These are phyloP conservation scores for Fragilaria crotonensis DNA, from an alignment of 108 stramenopile genomes.

Conservation along the genomic window DNA sequence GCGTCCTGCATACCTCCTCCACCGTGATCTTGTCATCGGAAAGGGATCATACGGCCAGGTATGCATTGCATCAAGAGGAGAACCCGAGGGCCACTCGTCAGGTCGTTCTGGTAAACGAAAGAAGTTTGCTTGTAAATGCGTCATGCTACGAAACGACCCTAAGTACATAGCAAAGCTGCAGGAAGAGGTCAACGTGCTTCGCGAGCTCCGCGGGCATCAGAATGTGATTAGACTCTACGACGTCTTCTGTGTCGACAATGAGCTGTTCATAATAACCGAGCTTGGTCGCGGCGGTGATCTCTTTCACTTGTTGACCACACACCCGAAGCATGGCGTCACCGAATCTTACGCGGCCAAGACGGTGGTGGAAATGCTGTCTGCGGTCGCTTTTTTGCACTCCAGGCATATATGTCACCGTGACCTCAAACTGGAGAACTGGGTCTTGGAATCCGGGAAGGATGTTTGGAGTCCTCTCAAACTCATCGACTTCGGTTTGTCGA, in stretches of 20 bases:
- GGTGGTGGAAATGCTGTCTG: slow-evolving; percentile 87
- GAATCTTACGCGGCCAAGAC: slow-evolving; percentile 91
- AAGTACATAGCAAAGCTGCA: slow-evolving; percentile 91
- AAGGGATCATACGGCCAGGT: slow-evolving; percentile 90
- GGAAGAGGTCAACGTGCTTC: slow-evolving; percentile 86
- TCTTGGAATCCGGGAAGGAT: slow-evolving; percentile 86
- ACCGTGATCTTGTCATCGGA: slow-evolving; percentile 84
- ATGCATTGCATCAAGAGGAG: slow-evolving; percentile 84
- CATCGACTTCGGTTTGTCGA: slow-evolving; percentile 93
- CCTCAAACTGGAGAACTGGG: slow-evolving; percentile 93
- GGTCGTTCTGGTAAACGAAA: slow-evolving; percentile 65
- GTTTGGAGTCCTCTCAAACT: slow-evolving; percentile 89
- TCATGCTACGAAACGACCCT: slow-evolving; percentile 82
- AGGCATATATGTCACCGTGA: slow-evolving; percentile 88
- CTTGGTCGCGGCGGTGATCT: slow-evolving; percentile 85
- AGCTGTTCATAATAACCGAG: slow-evolving; percentile 83
- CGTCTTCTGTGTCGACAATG: slow-evolving; percentile 73
- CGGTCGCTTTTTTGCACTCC: slow-evolving; percentile 92
- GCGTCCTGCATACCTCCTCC: slow-evolving; percentile 81
- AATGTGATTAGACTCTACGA: slow-evolving; percentile 77
- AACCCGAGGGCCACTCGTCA: slow-evolving; percentile 61
- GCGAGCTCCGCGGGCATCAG: slow-evolving; percentile 74
- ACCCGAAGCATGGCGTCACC: slow-evolving; percentile 90
- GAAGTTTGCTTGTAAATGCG: slow-evolving; percentile 91
- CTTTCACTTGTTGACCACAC: slow-evolving; percentile 85